Evolutionary conservation across 768 basidiomycete species (phyloP).

Genomic region (Tulasnella sp.): DNA sequence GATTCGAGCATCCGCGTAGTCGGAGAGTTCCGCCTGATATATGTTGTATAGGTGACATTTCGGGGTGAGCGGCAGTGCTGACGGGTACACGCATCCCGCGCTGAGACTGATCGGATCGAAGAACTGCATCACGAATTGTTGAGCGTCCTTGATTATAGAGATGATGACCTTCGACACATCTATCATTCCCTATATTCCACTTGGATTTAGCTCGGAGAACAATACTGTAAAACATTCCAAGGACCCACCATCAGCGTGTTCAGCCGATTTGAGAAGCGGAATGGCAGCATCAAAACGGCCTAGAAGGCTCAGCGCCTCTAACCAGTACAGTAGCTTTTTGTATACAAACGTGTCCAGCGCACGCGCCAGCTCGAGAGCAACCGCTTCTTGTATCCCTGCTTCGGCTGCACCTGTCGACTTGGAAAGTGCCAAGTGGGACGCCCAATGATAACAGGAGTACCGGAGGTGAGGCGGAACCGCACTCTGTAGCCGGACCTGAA

Average conservation of each 20-base stretch:
- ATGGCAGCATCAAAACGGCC: background rate
- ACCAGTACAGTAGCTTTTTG: conserved; percentile 1
- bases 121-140: conserved; percentile 1
- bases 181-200: background rate
- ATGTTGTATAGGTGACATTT: background rate
- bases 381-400: too few species aligned
- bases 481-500: background rate
- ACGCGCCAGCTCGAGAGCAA: background rate
- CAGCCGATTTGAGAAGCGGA: background rate
- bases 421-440: background rate
- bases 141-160: background rate
- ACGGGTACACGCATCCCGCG: background rate
- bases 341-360: background rate
- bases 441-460: background rate
- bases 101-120: background rate
- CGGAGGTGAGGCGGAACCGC: background rate
- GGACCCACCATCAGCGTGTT: background rate
- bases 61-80: conserved; percentile 1
- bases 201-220: background rate
- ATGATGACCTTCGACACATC: background rate
- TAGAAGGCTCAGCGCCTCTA: conserved; percentile 2
- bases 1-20: background rate
- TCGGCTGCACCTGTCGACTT: too few species aligned
- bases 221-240: background rate
- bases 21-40: background rate